Evolutionary conservation across 768 basidiomycete species (phyloP).

Genomic region (Scleroderma citrinum): DNA sequence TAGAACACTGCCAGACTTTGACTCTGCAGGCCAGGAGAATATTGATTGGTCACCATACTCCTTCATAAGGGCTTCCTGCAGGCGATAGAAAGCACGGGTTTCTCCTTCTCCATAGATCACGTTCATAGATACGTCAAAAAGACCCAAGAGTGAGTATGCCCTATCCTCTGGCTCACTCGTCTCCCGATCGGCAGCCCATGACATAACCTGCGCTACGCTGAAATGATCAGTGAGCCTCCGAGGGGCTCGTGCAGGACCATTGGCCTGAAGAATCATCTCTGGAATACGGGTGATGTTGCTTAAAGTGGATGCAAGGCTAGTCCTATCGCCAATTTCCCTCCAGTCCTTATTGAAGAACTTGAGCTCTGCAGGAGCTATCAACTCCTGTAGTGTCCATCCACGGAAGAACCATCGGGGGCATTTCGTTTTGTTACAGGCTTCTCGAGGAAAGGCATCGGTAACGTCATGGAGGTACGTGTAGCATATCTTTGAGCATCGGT

Average conservation of each 20-base stretch:
- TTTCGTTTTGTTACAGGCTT: not conserved
- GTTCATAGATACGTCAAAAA: conserved; percentile 9
- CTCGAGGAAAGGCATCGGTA: no score
- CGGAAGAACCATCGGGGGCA: conserved; percentile 11
- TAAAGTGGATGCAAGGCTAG: not conserved
- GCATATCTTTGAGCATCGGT: conserved; percentile 11
- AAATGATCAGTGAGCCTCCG: not conserved
- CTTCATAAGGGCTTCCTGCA: conserved; percentile 3
- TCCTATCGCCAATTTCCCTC: conserved; percentile 6
- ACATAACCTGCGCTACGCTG: conserved; percentile 5
- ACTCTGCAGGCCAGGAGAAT: conserved; percentile 2
- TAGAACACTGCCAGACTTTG: not conserved
- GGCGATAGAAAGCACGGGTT: conserved; percentile 7
- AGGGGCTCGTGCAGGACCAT: not conserved
- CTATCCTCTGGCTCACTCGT: conserved; percentile 13
- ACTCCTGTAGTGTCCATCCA: conserved; percentile 8
- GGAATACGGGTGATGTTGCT: conserved; percentile 4
- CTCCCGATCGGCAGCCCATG: conserved; percentile 13
- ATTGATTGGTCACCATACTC: conserved; percentile 6
- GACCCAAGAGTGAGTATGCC: conserved; percentile 14
- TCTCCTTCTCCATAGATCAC: conserved; percentile 14
- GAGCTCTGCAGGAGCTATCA: conserved; percentile 11
- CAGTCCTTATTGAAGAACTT: conserved; percentile 12
- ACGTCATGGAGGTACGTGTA: conserved; percentile 12
- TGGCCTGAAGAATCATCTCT: not conserved